These are phyloP conservation scores for Phellinidium pouzarii DNA, from an alignment of 1,284 basidiomycete genomes.

Conservation along the genomic window DNA sequence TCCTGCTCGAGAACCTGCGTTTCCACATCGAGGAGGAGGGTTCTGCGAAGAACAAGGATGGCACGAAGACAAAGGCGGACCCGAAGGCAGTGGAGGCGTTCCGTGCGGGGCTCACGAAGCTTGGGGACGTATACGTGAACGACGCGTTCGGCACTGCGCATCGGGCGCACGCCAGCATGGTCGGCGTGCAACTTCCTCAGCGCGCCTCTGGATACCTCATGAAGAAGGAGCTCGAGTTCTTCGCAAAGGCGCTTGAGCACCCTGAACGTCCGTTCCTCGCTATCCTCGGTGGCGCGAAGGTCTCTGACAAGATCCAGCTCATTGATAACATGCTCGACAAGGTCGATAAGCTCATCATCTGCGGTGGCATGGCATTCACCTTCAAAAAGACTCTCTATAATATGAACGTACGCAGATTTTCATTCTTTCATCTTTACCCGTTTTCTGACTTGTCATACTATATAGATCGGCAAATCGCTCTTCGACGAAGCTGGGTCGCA, in stretches of 20 bases:
- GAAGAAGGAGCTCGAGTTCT: slow-evolving; percentile 99
- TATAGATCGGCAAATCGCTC: slow-evolving; percentile 87
- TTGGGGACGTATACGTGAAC: slow-evolving; percentile 97
- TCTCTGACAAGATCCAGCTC: slow-evolving; percentile 97
- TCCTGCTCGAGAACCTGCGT: slow-evolving; percentile 95
- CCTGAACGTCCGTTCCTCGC: slow-evolving; percentile 96
- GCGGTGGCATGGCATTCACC: slow-evolving; percentile 99
- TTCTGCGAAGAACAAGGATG: slow-evolving; percentile 86
- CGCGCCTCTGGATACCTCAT: slow-evolving; percentile 94
- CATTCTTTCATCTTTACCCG: slow-evolving; percentile 15
- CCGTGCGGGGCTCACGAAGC: slow-evolving; percentile 80
- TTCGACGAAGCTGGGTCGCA: slow-evolving; percentile 89
- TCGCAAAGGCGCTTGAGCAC: slow-evolving; percentile 93
- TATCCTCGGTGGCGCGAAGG: slow-evolving; percentile 97
- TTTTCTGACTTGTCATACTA: background rate
- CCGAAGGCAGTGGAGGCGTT: slow-evolving; percentile 78
- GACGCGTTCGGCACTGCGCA: slow-evolving; percentile 99
- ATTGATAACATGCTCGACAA: slow-evolving; percentile 99
- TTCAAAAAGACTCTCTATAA: slow-evolving; percentile 94
- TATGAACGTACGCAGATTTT: slow-evolving; percentile 49
- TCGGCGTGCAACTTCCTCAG: slow-evolving; percentile 90
- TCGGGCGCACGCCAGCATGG: slow-evolving; percentile 98
- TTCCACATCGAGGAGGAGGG: slow-evolving; percentile 99
- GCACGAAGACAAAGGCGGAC: slow-evolving; percentile 91
- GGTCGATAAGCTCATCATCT: slow-evolving; percentile 95